A percentile compares a stretch with the other conserved stretches of the same genome.
Evolutionary conservation across 768 basidiomycete genomes (phyloP).

Genomic region (Kwoniella botswanensis): DNA sequence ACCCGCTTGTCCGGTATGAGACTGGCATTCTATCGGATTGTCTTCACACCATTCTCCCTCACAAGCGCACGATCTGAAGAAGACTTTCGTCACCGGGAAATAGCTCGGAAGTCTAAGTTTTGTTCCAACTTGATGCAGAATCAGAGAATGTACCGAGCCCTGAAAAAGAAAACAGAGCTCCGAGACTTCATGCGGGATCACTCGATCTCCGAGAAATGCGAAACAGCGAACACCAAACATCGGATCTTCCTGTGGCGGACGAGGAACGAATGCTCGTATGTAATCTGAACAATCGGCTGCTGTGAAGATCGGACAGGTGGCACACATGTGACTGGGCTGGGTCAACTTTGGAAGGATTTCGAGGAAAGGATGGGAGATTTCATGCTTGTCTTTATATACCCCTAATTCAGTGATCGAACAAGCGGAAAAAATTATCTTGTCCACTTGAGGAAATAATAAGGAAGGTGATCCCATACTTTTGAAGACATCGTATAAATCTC

Average conservation of each 20-base stretch:
- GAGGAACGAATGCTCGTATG: neutral
- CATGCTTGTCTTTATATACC: neutral
- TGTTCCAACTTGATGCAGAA: neutral
- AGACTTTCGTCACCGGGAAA: neutral
- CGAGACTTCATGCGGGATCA: neutral
- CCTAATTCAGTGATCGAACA: neutral
- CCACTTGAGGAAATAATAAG: neutral
- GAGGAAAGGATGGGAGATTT: neutral
- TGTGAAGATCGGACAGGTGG: neutral
- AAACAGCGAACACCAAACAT: neutral
- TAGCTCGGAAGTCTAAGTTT: neutral
- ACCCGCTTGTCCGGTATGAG: neutral
- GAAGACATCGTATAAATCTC: neutral
- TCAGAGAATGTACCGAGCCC: neutral
- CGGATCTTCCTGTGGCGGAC: neutral
- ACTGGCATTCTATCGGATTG: neutral
- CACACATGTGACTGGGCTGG: neutral
- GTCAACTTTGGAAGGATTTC: neutral
- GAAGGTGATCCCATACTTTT: neutral
- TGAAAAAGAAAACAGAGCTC: neutral
- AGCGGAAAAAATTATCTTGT: neutral
- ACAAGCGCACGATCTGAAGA: neutral
- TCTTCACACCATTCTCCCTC: neutral
- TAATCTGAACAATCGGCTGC: neutral
- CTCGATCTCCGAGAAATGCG: neutral